Evolutionary conservation across 441 rosid genomes (phyloP), one percentile per base, ranked within the genome.

Genomic region (Pelargonium australe): DNA sequence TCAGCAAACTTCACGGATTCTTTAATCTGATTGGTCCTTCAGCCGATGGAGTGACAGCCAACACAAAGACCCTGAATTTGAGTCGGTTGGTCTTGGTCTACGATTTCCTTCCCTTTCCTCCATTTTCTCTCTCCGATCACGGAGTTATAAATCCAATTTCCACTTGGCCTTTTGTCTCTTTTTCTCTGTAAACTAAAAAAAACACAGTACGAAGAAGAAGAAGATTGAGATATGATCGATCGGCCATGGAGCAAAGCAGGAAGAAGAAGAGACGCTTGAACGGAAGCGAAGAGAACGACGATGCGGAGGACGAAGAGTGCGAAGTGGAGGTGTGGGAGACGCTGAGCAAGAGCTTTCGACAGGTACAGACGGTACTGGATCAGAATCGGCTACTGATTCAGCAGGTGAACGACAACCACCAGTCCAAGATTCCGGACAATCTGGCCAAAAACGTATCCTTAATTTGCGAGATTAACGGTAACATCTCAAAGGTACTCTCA

Each of bases 341-440:
- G 9, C 77, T 91, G 51, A 82, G 76, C 79, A 67, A 76, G 41
- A 85, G 67, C 67, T 93, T 88, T 77, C 69, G 82, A 57, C 82
- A 83, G 70, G 98, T 88, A 8, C 95, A 93, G 77, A 72, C 91
- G 12, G 93, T 91, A 62, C 72, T 93, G 25, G 98, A 93, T 79
- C 78, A 97, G 78, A 93, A 93, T 83, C 77, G 95, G 40, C 77
- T 66, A 8, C 74, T 93, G 82, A 93, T 89, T 47, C 89, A 85
- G 57, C 95, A 91, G 68, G 96, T 93, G 68, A 89, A 93, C 82
- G 93, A 91, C 64, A 93, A 93, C 68, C 98, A 93, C 68, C 92
- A 87, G 76, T 93, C 98, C 0, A 85, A 77, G 76, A 81, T 74
- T 63, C 85, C 91, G 0, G 87, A 83, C 71, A 91, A 91, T 77